Conservation (phyloP, 108 stramenopile species). For the Cyclostephanos invisitatus region DNA sequence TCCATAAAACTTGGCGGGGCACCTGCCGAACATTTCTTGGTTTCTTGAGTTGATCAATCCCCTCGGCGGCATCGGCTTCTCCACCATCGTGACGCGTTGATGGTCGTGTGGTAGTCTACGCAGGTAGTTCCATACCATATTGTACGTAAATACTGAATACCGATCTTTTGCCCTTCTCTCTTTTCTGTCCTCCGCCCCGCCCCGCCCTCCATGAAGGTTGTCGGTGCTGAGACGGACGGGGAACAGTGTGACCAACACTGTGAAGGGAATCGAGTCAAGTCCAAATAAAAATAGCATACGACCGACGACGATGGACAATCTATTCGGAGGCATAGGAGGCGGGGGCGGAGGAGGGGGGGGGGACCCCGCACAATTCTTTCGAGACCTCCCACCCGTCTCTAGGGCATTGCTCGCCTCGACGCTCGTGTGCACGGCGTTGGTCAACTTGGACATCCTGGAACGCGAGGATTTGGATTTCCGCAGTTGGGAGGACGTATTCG, state of each 20-base stretch:
- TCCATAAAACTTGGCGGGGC: not conserved
- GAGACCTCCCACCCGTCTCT: slow-evolving; percentile 42
- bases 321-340: slow-evolving; percentile 8
- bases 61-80: no score
- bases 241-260: no score
- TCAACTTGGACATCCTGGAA: slow-evolving; percentile 36
- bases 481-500: slow-evolving; percentile 21
- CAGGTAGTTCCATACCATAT: no score
- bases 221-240: no score
- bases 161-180: no score
- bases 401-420: slow-evolving; percentile 42
- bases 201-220: no score
- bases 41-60: no score
- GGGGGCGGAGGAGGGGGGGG: not conserved
- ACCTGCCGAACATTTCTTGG: not conserved
- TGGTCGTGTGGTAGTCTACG: no score
- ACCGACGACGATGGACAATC: slow-evolving; percentile 17
- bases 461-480: slow-evolving; percentile 20
- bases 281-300: not conserved
- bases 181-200: no score
- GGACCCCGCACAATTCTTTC: slow-evolving; percentile 21
- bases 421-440: slow-evolving; percentile 36
- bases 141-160: no score
- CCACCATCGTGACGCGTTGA: no score
- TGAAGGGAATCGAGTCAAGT: no score